Percentiles rank a stretch among this genome's conserved stretches.
phyloP scores from a whole-genome alignment of 345 rosid species.

The Linum trigynum region DNA sequence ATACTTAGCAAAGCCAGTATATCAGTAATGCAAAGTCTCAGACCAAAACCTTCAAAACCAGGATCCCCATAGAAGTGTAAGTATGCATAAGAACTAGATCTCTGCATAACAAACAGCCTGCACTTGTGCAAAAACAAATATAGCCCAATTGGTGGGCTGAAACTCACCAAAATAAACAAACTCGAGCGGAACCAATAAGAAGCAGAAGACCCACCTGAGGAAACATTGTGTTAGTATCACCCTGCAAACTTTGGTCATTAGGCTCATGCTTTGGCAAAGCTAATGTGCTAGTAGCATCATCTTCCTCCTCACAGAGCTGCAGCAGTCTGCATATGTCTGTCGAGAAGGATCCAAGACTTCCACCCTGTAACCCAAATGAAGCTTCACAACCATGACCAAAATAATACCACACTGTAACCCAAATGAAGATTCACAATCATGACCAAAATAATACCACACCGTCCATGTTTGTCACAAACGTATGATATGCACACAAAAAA shows the following conservation, averaged over 20 bases:
- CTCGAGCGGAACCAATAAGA: too few relatives aligned
- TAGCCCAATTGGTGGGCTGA: too few relatives aligned
- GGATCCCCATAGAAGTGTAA: neutral
- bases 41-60: neutral
- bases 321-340: constrained; percentile 80
- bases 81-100: too few relatives aligned
- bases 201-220: constrained; percentile 43
- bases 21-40: neutral
- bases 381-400: too few relatives aligned
- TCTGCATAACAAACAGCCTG: too few relatives aligned
- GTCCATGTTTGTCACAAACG: too few relatives aligned
- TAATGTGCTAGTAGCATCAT: constrained; percentile 86
- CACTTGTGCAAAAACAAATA: too few relatives aligned
- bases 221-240: constrained; percentile 35
- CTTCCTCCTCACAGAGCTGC: constrained; percentile 93
- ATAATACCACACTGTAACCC: too few relatives aligned
- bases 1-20: neutral
- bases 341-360: constrained; percentile 73
- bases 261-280: constrained; percentile 83
- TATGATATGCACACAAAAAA: neutral
- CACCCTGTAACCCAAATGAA: constrained; percentile 62
- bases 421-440: too few relatives aligned
- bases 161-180: too few relatives aligned
- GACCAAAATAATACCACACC: too few relatives aligned
- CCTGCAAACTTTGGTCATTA: constrained; percentile 53